A percentile compares a stretch with the other conserved stretches of the same genome.
These are phyloP conservation scores for Mortierella sp. DNA, from an alignment of 371 early-diverging fungal species.

Conservation along the genomic window DNA sequence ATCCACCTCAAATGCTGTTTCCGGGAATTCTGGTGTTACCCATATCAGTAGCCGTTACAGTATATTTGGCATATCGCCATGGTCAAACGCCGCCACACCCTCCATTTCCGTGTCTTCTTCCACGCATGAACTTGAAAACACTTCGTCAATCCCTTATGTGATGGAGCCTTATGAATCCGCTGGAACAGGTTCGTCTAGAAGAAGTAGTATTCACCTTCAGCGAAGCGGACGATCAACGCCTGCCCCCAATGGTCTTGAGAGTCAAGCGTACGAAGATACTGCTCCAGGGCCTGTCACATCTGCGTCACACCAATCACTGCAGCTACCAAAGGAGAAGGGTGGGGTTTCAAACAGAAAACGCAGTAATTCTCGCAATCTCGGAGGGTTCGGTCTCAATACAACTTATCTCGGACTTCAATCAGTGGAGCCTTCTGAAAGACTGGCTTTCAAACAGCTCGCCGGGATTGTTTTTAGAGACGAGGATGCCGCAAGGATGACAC, in stretches of 20 bases:
- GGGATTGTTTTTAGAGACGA: conserved; percentile 59
- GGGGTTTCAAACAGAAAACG: conserved; percentile 45
- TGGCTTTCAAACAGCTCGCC: conserved; percentile 51
- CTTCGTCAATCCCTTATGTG: conserved; percentile 7
- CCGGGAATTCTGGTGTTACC: conserved; percentile 17
- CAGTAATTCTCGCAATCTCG: conserved; percentile 57
- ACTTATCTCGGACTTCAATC: conserved; percentile 53
- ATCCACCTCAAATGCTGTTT: conserved; percentile 7
- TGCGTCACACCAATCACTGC: background rate
- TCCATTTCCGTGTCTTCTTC: conserved; percentile 37
- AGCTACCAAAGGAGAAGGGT: conserved; percentile 14
- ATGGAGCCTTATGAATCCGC: conserved; percentile 25
- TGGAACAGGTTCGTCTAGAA: conserved; percentile 27
- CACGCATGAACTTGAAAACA: conserved; percentile 21
- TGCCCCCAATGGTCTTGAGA: conserved; percentile 3
- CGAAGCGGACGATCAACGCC: conserved; percentile 38
- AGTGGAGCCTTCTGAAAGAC: conserved; percentile 43
- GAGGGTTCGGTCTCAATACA: conserved; percentile 57
- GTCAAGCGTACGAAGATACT: background rate
- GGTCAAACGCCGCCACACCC: conserved; percentile 34
- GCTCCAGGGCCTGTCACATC: background rate
- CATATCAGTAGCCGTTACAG: conserved; percentile 31
- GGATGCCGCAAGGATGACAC: conserved; percentile 59
- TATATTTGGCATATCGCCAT: conserved; percentile 49
- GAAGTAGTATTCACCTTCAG: conserved; percentile 35